Percentiles rank a stretch among this genome's conserved stretches.
phyloP scores from a whole-genome alignment of 140 eudicot genomes.

The Flaveria floridana region DNA sequence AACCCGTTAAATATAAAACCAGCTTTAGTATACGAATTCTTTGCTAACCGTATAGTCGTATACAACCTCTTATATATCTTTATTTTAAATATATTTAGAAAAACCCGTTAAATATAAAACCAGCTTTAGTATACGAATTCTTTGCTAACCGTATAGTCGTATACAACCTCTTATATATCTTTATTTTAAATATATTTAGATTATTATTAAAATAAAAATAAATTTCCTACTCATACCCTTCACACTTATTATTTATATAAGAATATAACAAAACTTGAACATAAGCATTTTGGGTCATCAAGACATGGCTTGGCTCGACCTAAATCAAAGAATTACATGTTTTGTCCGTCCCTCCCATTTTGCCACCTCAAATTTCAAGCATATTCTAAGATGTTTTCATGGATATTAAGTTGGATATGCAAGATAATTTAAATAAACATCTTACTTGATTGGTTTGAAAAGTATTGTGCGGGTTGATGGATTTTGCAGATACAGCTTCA shows the following conservation, averaged over 20 bases:
- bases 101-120: too few species aligned
- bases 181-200: too few species aligned
- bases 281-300: neutral
- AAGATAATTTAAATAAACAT: constrained; percentile 17
- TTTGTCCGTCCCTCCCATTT: neutral
- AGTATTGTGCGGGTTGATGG: constrained; percentile 92
- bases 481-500: constrained; percentile 95
- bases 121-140: too few species aligned
- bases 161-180: too few species aligned
- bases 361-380: neutral
- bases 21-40: too few species aligned
- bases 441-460: constrained; percentile 95
- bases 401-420: neutral
- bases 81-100: too few species aligned
- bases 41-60: too few species aligned
- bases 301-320: neutral
- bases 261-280: neutral
- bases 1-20: too few species aligned
- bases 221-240: neutral
- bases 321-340: neutral
- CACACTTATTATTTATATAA: neutral
- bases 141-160: too few species aligned
- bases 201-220: too few species aligned
- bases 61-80: too few species aligned
- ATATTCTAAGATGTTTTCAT: neutral